Percentiles rank a stretch among this genome's conserved stretches.
Conservation (phyloP, 257 asterid species). For the Solanum paucissectum region DNA sequence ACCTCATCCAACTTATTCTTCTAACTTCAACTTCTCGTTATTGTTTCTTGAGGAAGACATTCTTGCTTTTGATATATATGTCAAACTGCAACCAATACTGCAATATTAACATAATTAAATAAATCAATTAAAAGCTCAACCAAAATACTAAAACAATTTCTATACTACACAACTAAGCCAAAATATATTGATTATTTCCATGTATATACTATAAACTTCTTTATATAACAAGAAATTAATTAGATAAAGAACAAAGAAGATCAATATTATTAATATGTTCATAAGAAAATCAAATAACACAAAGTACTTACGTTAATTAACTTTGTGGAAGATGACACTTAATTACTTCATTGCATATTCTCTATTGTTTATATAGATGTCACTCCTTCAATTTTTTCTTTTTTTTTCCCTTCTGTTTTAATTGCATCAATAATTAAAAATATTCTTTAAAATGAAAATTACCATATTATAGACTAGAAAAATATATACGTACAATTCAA, state of each 20-base stretch:
- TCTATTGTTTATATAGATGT: neutral
- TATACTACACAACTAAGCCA: neutral
- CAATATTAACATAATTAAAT: neutral
- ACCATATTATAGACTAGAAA: neutral
- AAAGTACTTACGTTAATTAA: neutral
- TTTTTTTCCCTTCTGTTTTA: neutral
- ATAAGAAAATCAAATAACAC: neutral
- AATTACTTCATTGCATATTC: neutral
- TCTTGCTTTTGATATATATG: neutral
- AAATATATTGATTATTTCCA: neutral
- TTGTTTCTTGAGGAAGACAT: neutral
- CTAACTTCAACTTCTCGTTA: neutral
- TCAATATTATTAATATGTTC: no score
- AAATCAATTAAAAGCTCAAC: neutral
- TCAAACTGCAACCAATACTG: neutral
- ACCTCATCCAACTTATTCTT: neutral
- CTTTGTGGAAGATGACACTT: neutral
- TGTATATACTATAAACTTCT: neutral
- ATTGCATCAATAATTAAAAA: neutral
- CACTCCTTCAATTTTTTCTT: neutral
- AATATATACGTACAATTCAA: neutral
- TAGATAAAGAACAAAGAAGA: neutral
- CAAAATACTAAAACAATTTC: neutral
- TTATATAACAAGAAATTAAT: neutral
- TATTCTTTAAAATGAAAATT: neutral